A percentile compares a stretch with the other conserved stretches of the same genome.
Evolutionary conservation across 495 filamentous ascomycete species (phyloP).

Genomic region (Hypoxylon trugodes): DNA sequence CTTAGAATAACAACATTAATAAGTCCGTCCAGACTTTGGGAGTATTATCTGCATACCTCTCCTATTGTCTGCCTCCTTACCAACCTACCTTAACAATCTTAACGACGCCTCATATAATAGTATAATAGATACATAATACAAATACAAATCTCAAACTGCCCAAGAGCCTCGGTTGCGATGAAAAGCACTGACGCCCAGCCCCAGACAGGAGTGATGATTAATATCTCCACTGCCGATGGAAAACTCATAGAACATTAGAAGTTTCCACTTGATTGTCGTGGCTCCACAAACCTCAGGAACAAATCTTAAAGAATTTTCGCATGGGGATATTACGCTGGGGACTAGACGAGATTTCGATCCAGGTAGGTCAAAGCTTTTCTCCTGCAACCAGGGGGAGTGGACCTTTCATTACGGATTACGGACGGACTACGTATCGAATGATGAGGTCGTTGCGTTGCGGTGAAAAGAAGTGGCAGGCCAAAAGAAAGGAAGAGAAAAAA

Average conservation of each 20-base stretch:
- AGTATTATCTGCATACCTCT: no score
- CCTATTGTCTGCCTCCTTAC: no score
- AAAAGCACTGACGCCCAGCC: slow-evolving; percentile 1
- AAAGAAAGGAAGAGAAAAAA: slow-evolving; percentile 13
- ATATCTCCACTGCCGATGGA: slow-evolving; percentile 34
- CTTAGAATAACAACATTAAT: background rate
- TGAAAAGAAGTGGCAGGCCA: slow-evolving; percentile 12
- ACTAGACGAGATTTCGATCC: slow-evolving; percentile 33
- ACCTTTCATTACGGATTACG: slow-evolving; percentile 23
- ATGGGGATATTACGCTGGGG: slow-evolving; percentile 34
- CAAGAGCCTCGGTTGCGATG: slow-evolving; percentile 2
- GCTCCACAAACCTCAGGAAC: slow-evolving; percentile 32
- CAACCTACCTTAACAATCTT: no score
- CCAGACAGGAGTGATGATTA: slow-evolving; percentile 11
- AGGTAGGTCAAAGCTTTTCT: slow-evolving; percentile 31
- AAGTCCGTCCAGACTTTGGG: no score
- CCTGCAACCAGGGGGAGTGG: slow-evolving; percentile 33
- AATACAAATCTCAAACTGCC: no score
- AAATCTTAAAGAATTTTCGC: slow-evolving; percentile 32
- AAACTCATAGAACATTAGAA: slow-evolving; percentile 36
- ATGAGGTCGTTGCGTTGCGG: slow-evolving; percentile 34
- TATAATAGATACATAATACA: background rate
- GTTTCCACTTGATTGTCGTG: slow-evolving; percentile 35
- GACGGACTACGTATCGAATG: slow-evolving; percentile 27
- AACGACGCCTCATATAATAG: background rate